These are phyloP conservation scores for Mitragyna speciosa DNA, from an alignment of 257 asterid species.

Conservation along the genomic window DNA sequence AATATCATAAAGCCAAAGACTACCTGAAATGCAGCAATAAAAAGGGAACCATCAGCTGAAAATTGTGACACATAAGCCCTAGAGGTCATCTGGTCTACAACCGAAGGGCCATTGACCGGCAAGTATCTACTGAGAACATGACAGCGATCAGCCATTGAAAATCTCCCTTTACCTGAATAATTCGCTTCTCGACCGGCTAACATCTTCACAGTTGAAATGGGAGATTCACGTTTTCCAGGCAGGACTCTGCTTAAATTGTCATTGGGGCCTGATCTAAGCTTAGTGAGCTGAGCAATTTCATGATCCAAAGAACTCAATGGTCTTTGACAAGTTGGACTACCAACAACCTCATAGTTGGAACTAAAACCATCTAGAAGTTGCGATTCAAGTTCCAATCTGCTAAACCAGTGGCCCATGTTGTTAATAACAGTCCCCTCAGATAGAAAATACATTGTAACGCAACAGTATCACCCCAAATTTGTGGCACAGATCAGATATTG, in stretches of 20 bases:
- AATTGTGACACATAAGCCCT: conserved; percentile 88
- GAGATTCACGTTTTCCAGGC: conserved; percentile 46
- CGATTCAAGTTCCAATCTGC: conserved; percentile 58
- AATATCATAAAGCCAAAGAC: background rate
- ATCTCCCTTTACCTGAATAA: conserved; percentile 62
- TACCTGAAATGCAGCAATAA: conserved; percentile 96
- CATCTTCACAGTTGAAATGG: conserved; percentile 66
- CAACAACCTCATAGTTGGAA: conserved; percentile 31
- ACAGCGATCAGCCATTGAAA: conserved; percentile 66
- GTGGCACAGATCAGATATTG: background rate
- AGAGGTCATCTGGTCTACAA: conserved; percentile 75
- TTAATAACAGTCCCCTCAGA: conserved; percentile 26
- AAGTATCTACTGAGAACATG: conserved; percentile 70
- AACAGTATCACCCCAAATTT: background rate
- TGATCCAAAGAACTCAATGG: conserved; percentile 36
- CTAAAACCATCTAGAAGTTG: conserved; percentile 48
- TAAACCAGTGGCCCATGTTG: conserved; percentile 68
- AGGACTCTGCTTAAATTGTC: conserved; percentile 41
- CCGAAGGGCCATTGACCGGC: conserved; percentile 66
- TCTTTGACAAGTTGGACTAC: conserved; percentile 20
- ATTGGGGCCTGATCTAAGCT: conserved; percentile 63
- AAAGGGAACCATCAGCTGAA: conserved; percentile 79
- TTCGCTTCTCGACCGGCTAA: conserved; percentile 78
- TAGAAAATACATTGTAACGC: conserved; percentile 36
- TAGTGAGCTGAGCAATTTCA: conserved; percentile 74